Evolutionary conservation across 2,329 filamentous ascomycete species (phyloP).

Genomic region (Apiospora hydei): DNA sequence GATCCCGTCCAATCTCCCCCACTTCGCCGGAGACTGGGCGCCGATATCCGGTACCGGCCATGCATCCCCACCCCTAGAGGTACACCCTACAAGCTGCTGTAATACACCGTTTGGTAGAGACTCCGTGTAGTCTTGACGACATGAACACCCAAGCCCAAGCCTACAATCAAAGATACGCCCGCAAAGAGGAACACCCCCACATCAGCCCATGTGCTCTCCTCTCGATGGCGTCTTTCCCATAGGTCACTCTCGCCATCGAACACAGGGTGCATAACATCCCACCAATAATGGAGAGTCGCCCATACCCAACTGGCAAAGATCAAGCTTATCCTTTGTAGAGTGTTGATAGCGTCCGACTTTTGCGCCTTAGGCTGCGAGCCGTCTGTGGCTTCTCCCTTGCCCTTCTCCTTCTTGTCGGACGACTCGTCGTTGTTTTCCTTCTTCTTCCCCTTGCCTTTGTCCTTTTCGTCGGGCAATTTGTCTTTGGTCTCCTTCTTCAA

Average conservation of each 20-base stretch:
- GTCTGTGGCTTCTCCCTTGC: constrained; percentile 29
- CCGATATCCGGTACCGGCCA: constrained; percentile 18
- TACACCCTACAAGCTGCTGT: not conserved
- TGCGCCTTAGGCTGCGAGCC: constrained; percentile 30
- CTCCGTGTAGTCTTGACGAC: not conserved
- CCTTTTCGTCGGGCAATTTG: not conserved
- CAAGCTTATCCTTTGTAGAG: not conserved
- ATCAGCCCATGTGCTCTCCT: constrained; percentile 36
- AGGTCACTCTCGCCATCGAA: constrained; percentile 37
- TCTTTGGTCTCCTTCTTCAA: not conserved
- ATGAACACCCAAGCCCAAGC: constrained; percentile 2
- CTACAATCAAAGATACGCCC: constrained; percentile 30
- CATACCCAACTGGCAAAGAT: not conserved
- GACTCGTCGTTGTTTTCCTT: not conserved
- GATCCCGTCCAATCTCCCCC: constrained; percentile 12
- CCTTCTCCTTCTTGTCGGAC: constrained; percentile 26
- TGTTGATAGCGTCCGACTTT: constrained; percentile 22
- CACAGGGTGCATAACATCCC: constrained; percentile 33
- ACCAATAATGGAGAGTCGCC: not conserved
- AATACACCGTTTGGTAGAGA: not conserved
- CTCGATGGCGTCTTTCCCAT: constrained; percentile 33
- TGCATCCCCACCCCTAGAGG: not conserved
- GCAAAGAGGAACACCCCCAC: constrained; percentile 33
- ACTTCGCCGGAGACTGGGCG: not conserved
- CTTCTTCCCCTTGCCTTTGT: constrained; percentile 25